Evolutionary conservation across 2,329 filamentous ascomycete species (phyloP).

Genomic region (Fusarium scirpi): DNA sequence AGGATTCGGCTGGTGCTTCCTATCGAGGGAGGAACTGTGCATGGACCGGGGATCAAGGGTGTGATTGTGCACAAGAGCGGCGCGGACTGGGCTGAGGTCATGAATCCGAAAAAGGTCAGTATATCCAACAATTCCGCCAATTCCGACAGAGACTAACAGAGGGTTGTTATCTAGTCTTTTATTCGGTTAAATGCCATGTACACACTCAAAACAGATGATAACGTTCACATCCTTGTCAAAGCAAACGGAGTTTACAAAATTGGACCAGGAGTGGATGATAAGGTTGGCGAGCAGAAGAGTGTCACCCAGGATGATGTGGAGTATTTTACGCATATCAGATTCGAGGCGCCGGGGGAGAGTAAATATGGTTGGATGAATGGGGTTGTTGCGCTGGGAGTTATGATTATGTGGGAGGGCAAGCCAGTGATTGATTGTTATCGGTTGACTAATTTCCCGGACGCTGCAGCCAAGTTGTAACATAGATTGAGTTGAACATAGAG

Average conservation of each 20-base stretch:
- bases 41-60: conserved; percentile 29
- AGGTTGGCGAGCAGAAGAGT: conserved; percentile 11
- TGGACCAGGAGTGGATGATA: conserved; percentile 21
- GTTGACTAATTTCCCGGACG: conserved; percentile 39
- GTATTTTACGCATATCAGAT: conserved; percentile 38
- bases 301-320: conserved; percentile 36
- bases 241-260: conserved; percentile 37
- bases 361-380: conserved; percentile 34
- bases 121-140: background rate
- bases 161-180: conserved; percentile 5
- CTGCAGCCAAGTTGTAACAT: conserved; percentile 9
- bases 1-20: conserved; percentile 31
- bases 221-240: conserved; percentile 33
- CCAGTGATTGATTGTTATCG: conserved; percentile 40
- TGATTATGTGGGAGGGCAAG: conserved; percentile 36
- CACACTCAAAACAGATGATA: conserved; percentile 32
- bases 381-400: conserved; percentile 29
- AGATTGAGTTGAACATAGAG: background rate
- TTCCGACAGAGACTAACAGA: background rate
- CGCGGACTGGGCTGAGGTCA: conserved; percentile 38
- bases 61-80: conserved; percentile 34
- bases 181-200: conserved; percentile 33
- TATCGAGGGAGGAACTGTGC: conserved; percentile 30
- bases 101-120: conserved; percentile 30
- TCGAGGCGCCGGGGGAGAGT: conserved; percentile 34